phyloP scores from a whole-genome alignment of 805 yeast genomes.

The Hagleromyces aurorensis region DNA sequence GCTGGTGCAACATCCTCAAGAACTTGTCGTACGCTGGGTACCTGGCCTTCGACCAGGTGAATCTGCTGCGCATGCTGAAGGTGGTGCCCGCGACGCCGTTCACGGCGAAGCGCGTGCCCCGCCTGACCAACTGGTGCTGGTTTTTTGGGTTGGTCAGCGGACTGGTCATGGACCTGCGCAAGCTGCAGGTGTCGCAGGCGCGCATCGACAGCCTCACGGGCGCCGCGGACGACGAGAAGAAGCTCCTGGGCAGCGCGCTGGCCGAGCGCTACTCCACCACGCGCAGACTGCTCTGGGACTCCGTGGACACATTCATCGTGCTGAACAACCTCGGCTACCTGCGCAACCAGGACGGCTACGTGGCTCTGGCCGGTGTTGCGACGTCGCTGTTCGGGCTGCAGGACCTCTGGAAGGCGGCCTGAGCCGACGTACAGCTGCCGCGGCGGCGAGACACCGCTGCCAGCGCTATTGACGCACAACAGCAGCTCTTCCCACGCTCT shows the following conservation, averaged over 20 bases:
- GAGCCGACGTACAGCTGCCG: too few species aligned
- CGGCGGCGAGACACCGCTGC: too few species aligned
- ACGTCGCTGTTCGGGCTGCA: conserved; percentile 73
- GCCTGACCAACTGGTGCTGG: conserved; percentile 69
- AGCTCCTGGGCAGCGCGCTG: conserved; percentile 32
- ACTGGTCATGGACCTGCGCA: conserved; percentile 49
- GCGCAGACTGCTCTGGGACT: conserved; percentile 68
- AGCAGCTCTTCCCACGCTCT: too few species aligned
- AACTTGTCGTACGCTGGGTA: conserved; percentile 58
- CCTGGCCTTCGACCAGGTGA: conserved; percentile 54
- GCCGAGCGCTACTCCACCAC: conserved; percentile 42
- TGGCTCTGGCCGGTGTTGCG: conserved; percentile 77
- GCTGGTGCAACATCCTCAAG: conserved; percentile 34
- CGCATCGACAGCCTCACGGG: conserved; percentile 29
- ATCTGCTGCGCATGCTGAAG: conserved; percentile 41
- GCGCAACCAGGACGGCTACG: conserved; percentile 63
- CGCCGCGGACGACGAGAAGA: conserved; percentile 29
- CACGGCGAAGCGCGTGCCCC: conserved; percentile 43
- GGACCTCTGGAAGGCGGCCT: conserved; percentile 56
- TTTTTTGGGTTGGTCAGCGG: conserved; percentile 60
- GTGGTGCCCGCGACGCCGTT: conserved; percentile 46
- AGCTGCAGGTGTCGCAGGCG: conserved; percentile 37
- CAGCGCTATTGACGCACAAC: too few species aligned
- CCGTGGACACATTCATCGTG: conserved; percentile 68
- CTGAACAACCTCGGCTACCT: conserved; percentile 55